These are phyloP conservation scores for Zea luxurians DNA, from an alignment of 176 grass and related monocot genomes.

Conservation along the genomic window DNA sequence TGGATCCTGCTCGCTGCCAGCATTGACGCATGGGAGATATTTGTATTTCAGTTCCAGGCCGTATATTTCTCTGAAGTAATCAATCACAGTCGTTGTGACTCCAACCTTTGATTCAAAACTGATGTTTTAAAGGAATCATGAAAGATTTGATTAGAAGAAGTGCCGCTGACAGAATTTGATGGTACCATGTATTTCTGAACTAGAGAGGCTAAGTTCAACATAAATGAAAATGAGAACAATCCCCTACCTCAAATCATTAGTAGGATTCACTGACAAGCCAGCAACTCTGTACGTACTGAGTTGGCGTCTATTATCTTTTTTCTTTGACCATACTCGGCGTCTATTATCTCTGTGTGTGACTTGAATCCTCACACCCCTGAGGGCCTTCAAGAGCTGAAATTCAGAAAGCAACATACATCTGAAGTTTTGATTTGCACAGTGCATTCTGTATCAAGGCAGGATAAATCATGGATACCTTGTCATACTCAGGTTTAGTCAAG, in stretches of 20 bases:
- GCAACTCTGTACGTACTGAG: slow-evolving; percentile 33
- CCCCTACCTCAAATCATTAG: slow-evolving; percentile 42
- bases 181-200: background rate
- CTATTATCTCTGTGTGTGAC: slow-evolving; percentile 38
- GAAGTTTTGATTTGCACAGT: background rate
- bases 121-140: background rate
- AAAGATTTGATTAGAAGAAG: background rate
- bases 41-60: slow-evolving; percentile 30
- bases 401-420: background rate
- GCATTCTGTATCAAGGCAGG: background rate
- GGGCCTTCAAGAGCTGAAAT: slow-evolving; percentile 49
- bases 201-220: slow-evolving; percentile 5
- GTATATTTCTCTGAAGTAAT: slow-evolving; percentile 61
- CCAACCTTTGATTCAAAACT: slow-evolving; percentile 25
- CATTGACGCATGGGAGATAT: slow-evolving; percentile 57
- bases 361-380: slow-evolving; percentile 57
- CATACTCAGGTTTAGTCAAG: slow-evolving; percentile 21
- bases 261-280: slow-evolving; percentile 17
- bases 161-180: background rate
- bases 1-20: slow-evolving; percentile 47
- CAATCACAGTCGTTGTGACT: slow-evolving; percentile 12
- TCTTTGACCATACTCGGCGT: background rate
- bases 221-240: background rate
- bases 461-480: slow-evolving; percentile 38
- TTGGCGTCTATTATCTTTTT: no score